Conservation (phyloP, 2,329 filamentous ascomycete genomes). For the Raffaelea ambrosiae region DNA sequence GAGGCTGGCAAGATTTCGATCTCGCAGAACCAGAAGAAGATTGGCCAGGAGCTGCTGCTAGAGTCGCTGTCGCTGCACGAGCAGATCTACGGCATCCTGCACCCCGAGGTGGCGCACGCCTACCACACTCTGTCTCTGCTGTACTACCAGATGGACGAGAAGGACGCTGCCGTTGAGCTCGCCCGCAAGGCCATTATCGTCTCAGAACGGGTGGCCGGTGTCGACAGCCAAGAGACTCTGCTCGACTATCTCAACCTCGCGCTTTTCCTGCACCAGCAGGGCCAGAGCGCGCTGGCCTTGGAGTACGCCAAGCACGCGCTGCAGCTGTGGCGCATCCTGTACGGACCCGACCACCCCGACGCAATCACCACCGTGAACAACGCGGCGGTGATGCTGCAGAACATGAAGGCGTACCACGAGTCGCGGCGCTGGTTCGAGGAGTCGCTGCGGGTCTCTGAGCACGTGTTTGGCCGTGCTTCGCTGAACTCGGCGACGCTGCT, state of each 20-base stretch:
- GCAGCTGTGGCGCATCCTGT: constrained; percentile 94
- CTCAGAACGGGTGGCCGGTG: constrained; percentile 83
- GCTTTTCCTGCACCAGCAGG: constrained; percentile 84
- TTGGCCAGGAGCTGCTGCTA: constrained; percentile 91
- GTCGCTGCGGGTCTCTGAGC: constrained; percentile 80
- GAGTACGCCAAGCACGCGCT: constrained; percentile 87
- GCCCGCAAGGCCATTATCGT: constrained; percentile 96
- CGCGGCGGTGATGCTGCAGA: constrained; percentile 95
- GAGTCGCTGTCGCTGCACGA: constrained; percentile 94
- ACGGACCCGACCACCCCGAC: constrained; percentile 87
- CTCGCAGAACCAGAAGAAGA: constrained; percentile 86
- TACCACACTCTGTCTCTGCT: constrained; percentile 94
- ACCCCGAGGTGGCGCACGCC: constrained; percentile 89
- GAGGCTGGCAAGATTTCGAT: constrained; percentile 96
- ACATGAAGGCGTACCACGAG: constrained; percentile 88
- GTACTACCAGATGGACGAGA: constrained; percentile 97
- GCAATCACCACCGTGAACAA: constrained; percentile 99
- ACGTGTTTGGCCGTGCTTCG: constrained; percentile 79
- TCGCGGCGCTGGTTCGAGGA: constrained; percentile 96
- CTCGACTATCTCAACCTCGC: constrained; percentile 94
- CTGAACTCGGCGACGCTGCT: constrained; percentile 90
- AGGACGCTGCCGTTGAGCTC: constrained; percentile 88
- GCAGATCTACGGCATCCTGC: constrained; percentile 96
- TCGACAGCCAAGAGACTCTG: constrained; percentile 90
- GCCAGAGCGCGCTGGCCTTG: constrained; percentile 82